Evolutionary conservation across 1,284 basidiomycete genomes (phyloP).

Genomic region (Leccinum fallax): DNA sequence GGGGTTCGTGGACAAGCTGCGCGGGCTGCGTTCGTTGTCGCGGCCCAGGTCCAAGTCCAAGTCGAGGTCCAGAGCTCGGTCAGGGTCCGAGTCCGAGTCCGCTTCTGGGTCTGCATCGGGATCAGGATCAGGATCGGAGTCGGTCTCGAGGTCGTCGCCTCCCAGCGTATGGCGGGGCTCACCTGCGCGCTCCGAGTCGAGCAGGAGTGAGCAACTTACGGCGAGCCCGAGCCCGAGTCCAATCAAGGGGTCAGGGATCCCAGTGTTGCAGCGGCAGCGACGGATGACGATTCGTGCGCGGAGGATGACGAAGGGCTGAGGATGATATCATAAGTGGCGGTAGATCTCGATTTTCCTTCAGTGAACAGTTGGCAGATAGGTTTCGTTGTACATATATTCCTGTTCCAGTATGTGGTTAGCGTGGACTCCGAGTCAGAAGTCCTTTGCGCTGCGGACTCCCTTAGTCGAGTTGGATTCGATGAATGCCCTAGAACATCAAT

Average conservation of each 20-base stretch:
- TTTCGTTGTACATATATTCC: neutral
- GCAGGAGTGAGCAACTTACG: slow-evolving; percentile 15
- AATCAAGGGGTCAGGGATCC: slow-evolving; percentile 31
- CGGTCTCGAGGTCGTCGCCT: slow-evolving; percentile 17
- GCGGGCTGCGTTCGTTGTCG: slow-evolving; percentile 18
- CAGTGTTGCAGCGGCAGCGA: slow-evolving; percentile 32
- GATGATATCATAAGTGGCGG: neutral
- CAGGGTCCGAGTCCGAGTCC: neutral
- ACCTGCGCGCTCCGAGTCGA: slow-evolving; percentile 21
- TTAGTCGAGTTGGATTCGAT: too few relatives aligned
- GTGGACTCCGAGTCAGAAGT: too few relatives aligned
- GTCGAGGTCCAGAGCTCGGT: neutral
- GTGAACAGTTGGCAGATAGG: neutral
- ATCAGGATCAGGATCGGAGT: slow-evolving; percentile 6
- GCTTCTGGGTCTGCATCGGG: neutral
- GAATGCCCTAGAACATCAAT: too few relatives aligned
- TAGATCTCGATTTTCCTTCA: neutral
- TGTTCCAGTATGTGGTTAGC: neutral
- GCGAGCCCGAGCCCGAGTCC: slow-evolving; percentile 24
- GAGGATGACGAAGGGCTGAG: slow-evolving; percentile 20
- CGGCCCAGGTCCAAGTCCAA: neutral
- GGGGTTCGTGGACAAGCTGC: slow-evolving; percentile 6
- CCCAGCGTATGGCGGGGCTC: slow-evolving; percentile 18
- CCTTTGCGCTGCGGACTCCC: too few relatives aligned
- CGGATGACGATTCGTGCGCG: slow-evolving; percentile 35